Base-by-base conservation (phyloP, 352 stramenopile species). In the Elongisporangium senticosum region DNA sequence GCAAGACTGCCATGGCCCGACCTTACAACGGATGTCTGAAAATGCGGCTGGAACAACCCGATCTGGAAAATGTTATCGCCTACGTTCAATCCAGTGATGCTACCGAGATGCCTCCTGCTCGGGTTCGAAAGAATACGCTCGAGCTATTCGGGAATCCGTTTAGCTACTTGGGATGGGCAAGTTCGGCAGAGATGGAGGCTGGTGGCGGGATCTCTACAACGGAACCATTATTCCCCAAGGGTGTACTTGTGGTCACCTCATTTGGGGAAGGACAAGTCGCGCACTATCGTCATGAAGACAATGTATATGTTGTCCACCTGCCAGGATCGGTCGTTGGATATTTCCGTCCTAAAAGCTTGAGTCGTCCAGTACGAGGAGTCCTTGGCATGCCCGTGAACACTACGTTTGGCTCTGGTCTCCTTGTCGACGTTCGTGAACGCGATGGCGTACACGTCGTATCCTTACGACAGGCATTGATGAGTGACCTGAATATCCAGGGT, bases 381-480 rank as follows among this genome's bases (percentile, higher is more conserved):
- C 56, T 90, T 6, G 83, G 85, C 2, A 62, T 75, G 19, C 85
- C 81, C 0, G 83, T 95, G 10, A 72, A 80, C 49, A 95, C 85
- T 3, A 49, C 74, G 10, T 90, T 73, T 50, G 85, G 85, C 8
- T 90, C 85, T 2, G 85, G 85, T 14, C 56, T 89, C 5, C 64
- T 95, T 2, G 55, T 77, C 5, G 63, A 78, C 21, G 69, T 93
- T 7, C 83, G 85, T 22, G 64, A 82, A 26, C 57, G 64, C 7
- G 83, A 95, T 52, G 78, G 83, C 26, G 65, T 93, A 1, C 85
- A 95, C 60, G 72, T 92, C 7, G 82, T 93, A 4, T 68, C 69
- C 13, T 68, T 91, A 37, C 75, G 83, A 22, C 71, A 90, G 14
- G 71, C 72, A 1, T 50, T 89, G 7, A 70, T 83, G 37, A 63